Evolutionary conservation across 768 basidiomycete genomes (phyloP).

Genomic region (Mycena galopus): DNA sequence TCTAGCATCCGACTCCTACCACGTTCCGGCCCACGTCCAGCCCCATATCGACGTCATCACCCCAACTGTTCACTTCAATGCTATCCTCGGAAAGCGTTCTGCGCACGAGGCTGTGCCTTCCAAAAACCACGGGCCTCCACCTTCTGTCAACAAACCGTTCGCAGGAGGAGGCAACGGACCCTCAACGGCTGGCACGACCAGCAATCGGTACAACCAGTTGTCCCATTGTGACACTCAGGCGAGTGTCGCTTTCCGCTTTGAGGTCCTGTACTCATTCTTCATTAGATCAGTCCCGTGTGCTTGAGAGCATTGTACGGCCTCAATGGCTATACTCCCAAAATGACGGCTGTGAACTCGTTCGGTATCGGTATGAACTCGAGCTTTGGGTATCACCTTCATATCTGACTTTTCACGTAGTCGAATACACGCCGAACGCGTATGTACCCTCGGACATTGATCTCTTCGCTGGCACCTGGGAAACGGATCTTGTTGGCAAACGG

Average conservation of each 20-base stretch:
- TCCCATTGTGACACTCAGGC: too few relatives aligned
- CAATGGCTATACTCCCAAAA: slow-evolving; percentile 43
- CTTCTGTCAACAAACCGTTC: too few relatives aligned
- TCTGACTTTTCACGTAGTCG: too few relatives aligned
- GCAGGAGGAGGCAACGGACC: too few relatives aligned
- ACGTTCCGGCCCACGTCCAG: slow-evolving; percentile 51
- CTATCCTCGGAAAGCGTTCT: slow-evolving; percentile 47
- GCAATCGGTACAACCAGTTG: too few relatives aligned
- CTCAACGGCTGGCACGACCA: too few relatives aligned
- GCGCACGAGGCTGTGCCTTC: too few relatives aligned
- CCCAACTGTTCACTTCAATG: slow-evolving; percentile 54
- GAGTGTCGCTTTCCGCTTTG: too few relatives aligned
- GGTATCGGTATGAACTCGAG: too few relatives aligned
- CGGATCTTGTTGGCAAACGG: slow-evolving; percentile 44
- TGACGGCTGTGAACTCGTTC: slow-evolving; percentile 49
- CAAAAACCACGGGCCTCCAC: too few relatives aligned
- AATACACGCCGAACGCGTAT: slow-evolving; percentile 62
- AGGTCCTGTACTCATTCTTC: too few relatives aligned
- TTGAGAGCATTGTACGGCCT: slow-evolving; percentile 55
- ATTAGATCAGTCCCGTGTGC: slow-evolving; percentile 52
- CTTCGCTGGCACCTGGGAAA: slow-evolving; percentile 54
- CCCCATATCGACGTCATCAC: slow-evolving; percentile 55
- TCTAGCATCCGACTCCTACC: slow-evolving; percentile 50
- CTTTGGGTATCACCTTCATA: too few relatives aligned
- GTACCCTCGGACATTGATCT: slow-evolving; percentile 58